phyloP scores from a whole-genome alignment of 345 rosid species.

The Eucalyptus curtisii region DNA sequence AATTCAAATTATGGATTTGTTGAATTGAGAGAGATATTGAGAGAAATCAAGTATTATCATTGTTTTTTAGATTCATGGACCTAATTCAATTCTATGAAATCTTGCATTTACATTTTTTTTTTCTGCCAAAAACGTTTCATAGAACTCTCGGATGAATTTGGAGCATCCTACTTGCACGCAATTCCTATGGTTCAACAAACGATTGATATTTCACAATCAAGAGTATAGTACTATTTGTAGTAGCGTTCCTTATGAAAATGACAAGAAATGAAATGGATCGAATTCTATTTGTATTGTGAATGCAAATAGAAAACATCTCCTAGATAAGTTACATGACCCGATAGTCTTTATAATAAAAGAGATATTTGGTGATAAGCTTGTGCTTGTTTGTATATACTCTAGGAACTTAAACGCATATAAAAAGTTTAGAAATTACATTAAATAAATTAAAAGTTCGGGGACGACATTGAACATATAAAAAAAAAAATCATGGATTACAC shows the following conservation, averaged over 20 bases:
- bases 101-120: not conserved
- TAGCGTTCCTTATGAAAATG: not conserved
- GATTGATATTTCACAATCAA: not conserved
- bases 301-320: not conserved
- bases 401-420: not conserved
- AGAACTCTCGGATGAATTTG: not conserved
- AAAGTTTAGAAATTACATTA: not conserved
- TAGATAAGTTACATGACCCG: not conserved
- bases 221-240: no score
- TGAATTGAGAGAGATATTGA: not conserved
- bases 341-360: no score
- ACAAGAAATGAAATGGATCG: not conserved
- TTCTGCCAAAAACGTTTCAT: no score
- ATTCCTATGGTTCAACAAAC: not conserved
- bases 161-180: not conserved
- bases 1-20: not conserved
- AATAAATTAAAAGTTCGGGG: not conserved
- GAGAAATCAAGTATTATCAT: not conserved
- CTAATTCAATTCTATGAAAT: not conserved
- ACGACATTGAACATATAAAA: fast-evolving
- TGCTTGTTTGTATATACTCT: not conserved
- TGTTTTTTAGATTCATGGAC: not conserved
- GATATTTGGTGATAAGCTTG: not conserved
- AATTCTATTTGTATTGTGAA: not conserved
- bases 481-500: not conserved